Conservation (phyloP, 768 basidiomycete genomes). For the Mycena filopes region DNA sequence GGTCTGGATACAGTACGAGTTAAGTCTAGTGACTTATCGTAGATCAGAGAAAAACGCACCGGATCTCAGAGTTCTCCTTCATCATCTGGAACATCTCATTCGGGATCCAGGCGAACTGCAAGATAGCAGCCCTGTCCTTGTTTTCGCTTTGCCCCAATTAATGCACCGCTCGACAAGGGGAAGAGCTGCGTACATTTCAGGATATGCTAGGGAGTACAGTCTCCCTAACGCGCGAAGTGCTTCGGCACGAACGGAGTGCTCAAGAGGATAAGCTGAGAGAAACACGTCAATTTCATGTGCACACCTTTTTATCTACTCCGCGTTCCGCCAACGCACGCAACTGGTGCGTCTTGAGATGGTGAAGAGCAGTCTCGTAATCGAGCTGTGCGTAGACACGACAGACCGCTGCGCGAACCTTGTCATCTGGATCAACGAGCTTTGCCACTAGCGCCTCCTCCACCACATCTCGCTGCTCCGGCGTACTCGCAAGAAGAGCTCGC, state of each 20-base stretch:
- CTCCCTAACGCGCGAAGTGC: constrained; percentile 82
- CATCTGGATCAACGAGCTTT: constrained; percentile 90
- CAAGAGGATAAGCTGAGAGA: constrained; percentile 12
- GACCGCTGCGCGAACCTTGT: constrained; percentile 86
- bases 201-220: constrained; percentile 83
- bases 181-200: constrained; percentile 79
- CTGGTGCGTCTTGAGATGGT: constrained; percentile 75
- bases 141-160: constrained; percentile 69
- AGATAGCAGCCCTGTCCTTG: constrained; percentile 74
- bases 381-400: constrained; percentile 85
- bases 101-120: constrained; percentile 95
- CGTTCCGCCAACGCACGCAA: constrained; percentile 75
- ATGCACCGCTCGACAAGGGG: not conserved
- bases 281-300: constrained; percentile 22
- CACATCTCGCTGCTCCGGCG: constrained; percentile 72
- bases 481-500: constrained; percentile 66
- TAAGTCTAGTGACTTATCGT: not conserved
- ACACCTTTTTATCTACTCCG: constrained; percentile 87
- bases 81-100: constrained; percentile 70
- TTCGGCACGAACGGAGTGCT: constrained; percentile 75
- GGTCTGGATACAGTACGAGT: constrained; percentile 47
- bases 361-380: constrained; percentile 91
- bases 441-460: constrained; percentile 75
- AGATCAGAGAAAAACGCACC: constrained; percentile 47
- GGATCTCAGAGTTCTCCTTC: constrained; percentile 63